Evolutionary conservation across 2,329 filamentous ascomycete genomes (phyloP).

Genomic region (Colletotrichum scovillei): DNA sequence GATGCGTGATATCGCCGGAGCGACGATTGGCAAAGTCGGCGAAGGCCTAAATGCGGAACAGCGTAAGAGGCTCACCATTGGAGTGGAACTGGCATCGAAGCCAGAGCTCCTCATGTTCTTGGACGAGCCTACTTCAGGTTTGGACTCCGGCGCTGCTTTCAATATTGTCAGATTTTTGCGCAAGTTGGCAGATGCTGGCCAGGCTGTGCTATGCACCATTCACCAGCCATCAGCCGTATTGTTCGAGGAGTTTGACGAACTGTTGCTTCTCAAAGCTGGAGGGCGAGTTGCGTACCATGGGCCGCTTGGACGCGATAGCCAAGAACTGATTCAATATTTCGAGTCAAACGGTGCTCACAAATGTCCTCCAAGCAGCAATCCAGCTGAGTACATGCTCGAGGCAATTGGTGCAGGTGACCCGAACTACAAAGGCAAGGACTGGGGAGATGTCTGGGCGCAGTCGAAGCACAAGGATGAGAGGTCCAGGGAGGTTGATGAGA

Average conservation of each 20-base stretch:
- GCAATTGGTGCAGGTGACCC: constrained; percentile 72
- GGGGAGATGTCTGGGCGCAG: constrained; percentile 69
- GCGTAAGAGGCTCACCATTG: constrained; percentile 66
- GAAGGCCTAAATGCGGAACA: constrained; percentile 71
- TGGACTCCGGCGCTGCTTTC: constrained; percentile 68
- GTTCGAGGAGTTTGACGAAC: constrained; percentile 67
- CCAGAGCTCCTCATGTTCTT: constrained; percentile 72
- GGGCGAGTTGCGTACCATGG: constrained; percentile 67
- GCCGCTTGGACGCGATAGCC: constrained; percentile 61
- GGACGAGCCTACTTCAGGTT: constrained; percentile 71
- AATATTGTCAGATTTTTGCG: constrained; percentile 72
- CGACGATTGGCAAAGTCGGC: constrained; percentile 69
- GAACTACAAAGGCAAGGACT: constrained; percentile 70
- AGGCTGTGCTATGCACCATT: constrained; percentile 70
- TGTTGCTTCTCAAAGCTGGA: constrained; percentile 64
- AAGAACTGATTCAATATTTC: constrained; percentile 63
- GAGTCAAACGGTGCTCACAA: constrained; percentile 58
- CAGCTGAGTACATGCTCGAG: constrained; percentile 67
- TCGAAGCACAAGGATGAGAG: constrained; percentile 61
- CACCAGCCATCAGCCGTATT: constrained; percentile 68
- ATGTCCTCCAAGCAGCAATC: constrained; percentile 61
- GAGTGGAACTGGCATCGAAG: constrained; percentile 66
- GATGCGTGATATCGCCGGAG: constrained; percentile 74
- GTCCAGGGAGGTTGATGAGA: constrained; percentile 61
- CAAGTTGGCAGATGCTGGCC: constrained; percentile 69